Evolutionary conservation across 306 rosid species (phyloP).

Genomic region (Rosa chinensis): DNA sequence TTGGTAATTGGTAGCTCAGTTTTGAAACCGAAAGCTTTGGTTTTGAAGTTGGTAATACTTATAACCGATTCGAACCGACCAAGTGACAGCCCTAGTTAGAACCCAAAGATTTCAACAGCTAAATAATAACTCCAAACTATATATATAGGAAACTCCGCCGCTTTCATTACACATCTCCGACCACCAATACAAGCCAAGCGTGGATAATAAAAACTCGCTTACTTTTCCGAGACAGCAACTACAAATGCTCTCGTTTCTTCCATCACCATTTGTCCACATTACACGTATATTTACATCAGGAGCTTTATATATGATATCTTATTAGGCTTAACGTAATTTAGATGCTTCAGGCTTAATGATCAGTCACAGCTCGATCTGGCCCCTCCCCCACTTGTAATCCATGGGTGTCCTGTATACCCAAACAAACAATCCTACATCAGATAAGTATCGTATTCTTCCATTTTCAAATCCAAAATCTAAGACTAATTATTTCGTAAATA

Average conservation of each 20-base stretch:
- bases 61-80: no score
- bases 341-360: constrained; percentile 7
- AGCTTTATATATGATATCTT: neutral
- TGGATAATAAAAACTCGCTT: neutral
- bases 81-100: no score
- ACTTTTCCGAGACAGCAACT: neutral
- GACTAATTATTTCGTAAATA: neutral
- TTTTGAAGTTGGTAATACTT: no score
- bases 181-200: neutral
- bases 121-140: neutral
- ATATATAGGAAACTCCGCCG: neutral
- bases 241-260: neutral
- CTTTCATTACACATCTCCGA: constrained; percentile 12
- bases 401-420: constrained; percentile 53
- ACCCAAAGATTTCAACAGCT: neutral
- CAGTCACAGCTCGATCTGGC: constrained; percentile 12
- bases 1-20: no score
- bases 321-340: neutral
- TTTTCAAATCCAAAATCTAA: neutral
- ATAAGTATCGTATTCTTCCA: neutral
- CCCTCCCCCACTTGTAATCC: constrained; percentile 46
- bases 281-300: neutral
- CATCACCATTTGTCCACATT: neutral
- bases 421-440: constrained; percentile 9
- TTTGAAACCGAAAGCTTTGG: no score